These are phyloP conservation scores for Leucocoprinus birnbaumii DNA, from an alignment of 768 basidiomycete genomes.

Conservation along the genomic window DNA sequence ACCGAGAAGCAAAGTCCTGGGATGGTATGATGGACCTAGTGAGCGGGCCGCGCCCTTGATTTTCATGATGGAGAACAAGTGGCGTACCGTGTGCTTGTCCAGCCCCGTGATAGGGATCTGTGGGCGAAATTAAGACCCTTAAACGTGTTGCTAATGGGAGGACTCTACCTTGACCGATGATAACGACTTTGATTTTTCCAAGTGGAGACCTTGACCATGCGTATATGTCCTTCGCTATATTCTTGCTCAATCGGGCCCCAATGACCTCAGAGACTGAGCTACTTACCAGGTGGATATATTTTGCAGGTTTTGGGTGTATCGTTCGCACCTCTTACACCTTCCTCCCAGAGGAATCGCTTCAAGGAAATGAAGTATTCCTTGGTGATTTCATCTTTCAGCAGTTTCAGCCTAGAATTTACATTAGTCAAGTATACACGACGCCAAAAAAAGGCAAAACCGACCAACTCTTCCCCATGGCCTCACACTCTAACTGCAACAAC, in stretches of 20 bases:
- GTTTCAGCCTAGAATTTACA: conserved; percentile 53
- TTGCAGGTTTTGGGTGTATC: conserved; percentile 44
- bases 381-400: conserved; percentile 70
- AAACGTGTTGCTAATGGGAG: not conserved
- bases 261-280: conserved; percentile 21
- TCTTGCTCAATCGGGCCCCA: not conserved
- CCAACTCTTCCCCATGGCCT: conserved; percentile 76
- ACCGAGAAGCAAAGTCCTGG: conserved; percentile 89
- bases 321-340: conserved; percentile 54
- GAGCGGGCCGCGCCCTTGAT: conserved; percentile 4
- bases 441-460: conserved; percentile 25
- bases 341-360: conserved; percentile 66
- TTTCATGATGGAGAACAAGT: not conserved
- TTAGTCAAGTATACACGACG: not conserved
- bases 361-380: conserved; percentile 75
- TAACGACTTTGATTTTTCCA: conserved; percentile 82
- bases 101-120: conserved; percentile 78
- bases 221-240: conserved; percentile 74
- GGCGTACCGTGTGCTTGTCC: conserved; percentile 82
- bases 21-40: conserved; percentile 11
- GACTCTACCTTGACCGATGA: conserved; percentile 67
- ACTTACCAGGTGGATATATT: conserved; percentile 75
- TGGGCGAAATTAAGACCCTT: not conserved
- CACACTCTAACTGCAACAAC: conserved; percentile 65
- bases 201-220: conserved; percentile 90